These are phyloP conservation scores for Cyclaneusma minus DNA, from an alignment of 2,329 filamentous ascomycete genomes.

Conservation along the genomic window DNA sequence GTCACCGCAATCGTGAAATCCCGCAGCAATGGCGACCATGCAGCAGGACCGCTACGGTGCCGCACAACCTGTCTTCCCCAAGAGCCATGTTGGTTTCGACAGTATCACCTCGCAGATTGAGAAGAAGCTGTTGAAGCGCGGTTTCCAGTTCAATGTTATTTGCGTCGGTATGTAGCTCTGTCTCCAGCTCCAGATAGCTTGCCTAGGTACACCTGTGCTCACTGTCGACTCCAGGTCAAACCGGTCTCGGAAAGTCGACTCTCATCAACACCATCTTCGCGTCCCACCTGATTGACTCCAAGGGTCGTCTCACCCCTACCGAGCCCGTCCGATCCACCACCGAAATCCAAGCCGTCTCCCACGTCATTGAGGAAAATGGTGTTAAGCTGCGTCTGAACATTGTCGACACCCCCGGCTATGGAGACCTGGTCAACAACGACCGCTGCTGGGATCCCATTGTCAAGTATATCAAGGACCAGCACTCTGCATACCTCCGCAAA, in stretches of 20 bases:
- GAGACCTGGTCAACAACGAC: constrained; percentile 98
- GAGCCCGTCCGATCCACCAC: constrained; percentile 91
- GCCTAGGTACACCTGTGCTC: constrained; percentile 2
- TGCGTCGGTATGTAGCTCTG: constrained; percentile 68
- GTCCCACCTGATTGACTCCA: constrained; percentile 97
- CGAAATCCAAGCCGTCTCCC: constrained; percentile 94
- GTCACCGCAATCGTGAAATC: too few species aligned
- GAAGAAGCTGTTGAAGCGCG: constrained; percentile 98
- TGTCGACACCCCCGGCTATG: constrained; percentile 95
- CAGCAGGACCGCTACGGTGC: constrained; percentile 15
- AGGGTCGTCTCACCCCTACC: constrained; percentile 83
- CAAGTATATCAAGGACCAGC: constrained; percentile 99
- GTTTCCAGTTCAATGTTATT: constrained; percentile 99
- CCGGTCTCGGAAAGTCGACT: constrained; percentile 95
- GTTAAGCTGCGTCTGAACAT: constrained; percentile 96
- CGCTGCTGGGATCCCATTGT: constrained; percentile 99
- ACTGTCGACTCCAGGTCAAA: constrained; percentile 56
- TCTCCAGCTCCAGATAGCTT: not conserved
- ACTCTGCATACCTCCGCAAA: constrained; percentile 97
- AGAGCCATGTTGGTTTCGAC: constrained; percentile 99
- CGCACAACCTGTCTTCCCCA: constrained; percentile 48
- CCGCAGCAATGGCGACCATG: constrained; percentile 19
- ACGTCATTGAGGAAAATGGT: constrained; percentile 99
- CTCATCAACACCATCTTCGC: constrained; percentile 99
- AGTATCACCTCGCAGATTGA: constrained; percentile 99